Evolutionary conservation across 169 alveolate genomes (phyloP).

Genomic region (Cryptosporidium tyzzeri): DNA sequence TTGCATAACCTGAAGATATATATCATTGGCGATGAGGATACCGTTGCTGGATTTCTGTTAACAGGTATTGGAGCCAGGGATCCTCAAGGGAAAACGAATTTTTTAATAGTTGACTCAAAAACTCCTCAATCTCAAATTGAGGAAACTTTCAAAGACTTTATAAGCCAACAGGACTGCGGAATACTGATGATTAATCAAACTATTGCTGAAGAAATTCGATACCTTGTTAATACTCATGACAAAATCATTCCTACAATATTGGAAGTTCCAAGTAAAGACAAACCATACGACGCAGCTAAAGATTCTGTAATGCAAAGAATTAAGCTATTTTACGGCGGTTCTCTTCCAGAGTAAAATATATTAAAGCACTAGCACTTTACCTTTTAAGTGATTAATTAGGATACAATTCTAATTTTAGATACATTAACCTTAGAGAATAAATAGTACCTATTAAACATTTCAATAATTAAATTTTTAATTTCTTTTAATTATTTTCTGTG

Average conservation of each 20-base stretch:
- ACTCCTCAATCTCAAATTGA: conserved; percentile 84
- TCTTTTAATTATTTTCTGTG: not conserved
- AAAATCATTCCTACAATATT: conserved; percentile 88
- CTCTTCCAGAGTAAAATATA: conserved; percentile 55
- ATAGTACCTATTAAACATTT: not conserved
- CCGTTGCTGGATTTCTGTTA: conserved; percentile 89
- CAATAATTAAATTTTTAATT: not conserved
- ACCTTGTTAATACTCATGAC: conserved; percentile 85
- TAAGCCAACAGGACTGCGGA: conserved; percentile 86
- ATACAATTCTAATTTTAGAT: conserved; percentile 1
- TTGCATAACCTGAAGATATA: conserved; percentile 61
- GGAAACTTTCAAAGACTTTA: conserved; percentile 83
- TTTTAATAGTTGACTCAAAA: conserved; percentile 83
- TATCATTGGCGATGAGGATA: conserved; percentile 82
- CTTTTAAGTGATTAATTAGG: not conserved
- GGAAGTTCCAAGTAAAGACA: conserved; percentile 90
- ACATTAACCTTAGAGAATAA: not conserved
- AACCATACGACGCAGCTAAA: conserved; percentile 89
- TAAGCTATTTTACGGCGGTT: conserved; percentile 66
- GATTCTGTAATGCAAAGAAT: conserved; percentile 79
- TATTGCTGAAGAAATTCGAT: conserved; percentile 86
- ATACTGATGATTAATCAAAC: conserved; percentile 86
- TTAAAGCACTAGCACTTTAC: not conserved
- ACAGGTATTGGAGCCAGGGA: conserved; percentile 92
- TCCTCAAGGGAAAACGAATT: conserved; percentile 85